Conservation (phyloP, 2,329 filamentous ascomycete species). For the Albifimbria verrucaria region DNA sequence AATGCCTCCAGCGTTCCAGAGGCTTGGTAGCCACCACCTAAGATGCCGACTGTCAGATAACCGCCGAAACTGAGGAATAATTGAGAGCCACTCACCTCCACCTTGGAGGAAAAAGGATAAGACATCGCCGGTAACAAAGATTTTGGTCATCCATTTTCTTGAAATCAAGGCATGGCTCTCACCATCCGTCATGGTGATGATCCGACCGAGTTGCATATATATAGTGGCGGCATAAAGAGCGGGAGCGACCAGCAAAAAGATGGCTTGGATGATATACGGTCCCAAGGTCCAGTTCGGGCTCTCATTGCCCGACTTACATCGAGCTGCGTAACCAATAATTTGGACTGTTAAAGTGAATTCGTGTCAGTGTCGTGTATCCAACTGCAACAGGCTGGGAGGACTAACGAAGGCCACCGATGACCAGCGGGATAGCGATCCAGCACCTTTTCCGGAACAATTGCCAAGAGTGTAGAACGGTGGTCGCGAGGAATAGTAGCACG, state of each 20-base stretch:
- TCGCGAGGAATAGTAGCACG: not conserved
- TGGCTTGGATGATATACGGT: conserved; percentile 31
- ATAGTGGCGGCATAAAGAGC: conserved; percentile 36
- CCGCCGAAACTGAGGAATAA: not conserved
- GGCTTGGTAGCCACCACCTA: not conserved
- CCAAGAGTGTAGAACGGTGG: conserved; percentile 1
- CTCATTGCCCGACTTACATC: conserved; percentile 1
- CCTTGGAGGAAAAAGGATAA: conserved; percentile 29
- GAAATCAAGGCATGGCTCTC: conserved; percentile 34
- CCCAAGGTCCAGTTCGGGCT: conserved; percentile 1
- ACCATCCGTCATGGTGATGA: conserved; percentile 29
- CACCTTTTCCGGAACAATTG: not conserved
- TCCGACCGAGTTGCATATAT: conserved; percentile 39
- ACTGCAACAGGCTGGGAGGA: not conserved
- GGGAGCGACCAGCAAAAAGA: conserved; percentile 28
- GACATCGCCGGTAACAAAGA: conserved; percentile 46
- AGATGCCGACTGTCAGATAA: not conserved
- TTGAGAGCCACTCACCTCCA: not conserved
- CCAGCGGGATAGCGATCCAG: conserved; percentile 2
- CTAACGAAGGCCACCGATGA: conserved; percentile 3
- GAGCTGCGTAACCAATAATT: conserved; percentile 3
- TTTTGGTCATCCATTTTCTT: conserved; percentile 39
- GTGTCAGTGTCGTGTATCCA: not conserved
- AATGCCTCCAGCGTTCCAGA: conserved; percentile 26
- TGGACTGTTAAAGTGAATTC: not conserved